Evolutionary conservation across 306 rosid species (phyloP), one percentile per base, ranked within the genome.

Genomic region (Vigna trinervia): DNA sequence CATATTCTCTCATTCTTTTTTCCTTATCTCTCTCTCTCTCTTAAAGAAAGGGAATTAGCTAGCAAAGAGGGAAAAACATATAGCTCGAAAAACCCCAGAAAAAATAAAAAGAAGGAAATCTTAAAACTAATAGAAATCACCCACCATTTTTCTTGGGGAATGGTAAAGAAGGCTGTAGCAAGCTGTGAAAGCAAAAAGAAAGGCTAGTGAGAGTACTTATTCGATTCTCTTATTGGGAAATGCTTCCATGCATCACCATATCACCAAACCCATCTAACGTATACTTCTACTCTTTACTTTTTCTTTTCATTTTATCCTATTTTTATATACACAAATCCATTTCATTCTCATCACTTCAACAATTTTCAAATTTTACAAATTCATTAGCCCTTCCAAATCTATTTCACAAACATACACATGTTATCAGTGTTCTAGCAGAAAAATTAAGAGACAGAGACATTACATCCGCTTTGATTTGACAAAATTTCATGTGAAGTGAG

Each of bases 221-320:
- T 92, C 96, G 96, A 94, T 92, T 92, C 97, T 91, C 91, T 85
- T 89, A 83, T 91, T 85, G 96, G 93, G 90, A 89, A 90, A 84
- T 90, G 97, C 93, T 92, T 90, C 93, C 96, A 90, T 94, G 96
- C 98, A 91, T 85, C 70, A 82, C 78, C 85, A 65, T 47, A 30
- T 82, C 75, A 85, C 82, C 86, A 75, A 80, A 77, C 82, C 83
- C 81, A 75, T 54, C 69, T 58, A 86, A 81, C 87, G 84, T 89
- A 73, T 86, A 64, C 80, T 71, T 69, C 71, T 50, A 36, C 56
- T 80, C 83, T 85, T 68, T 53, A 73, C 85, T 89, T 89, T 87
- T 76, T 77, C 81, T 79, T 80, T 81, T 76, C 5, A 15, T 84
- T 39, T 63, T 32, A 12, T 53, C 45, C 62, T 50, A 39, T 63